Base-by-base conservation (phyloP, 164 flowering plant genomes). In the Magnolia changhungtana region DNA sequence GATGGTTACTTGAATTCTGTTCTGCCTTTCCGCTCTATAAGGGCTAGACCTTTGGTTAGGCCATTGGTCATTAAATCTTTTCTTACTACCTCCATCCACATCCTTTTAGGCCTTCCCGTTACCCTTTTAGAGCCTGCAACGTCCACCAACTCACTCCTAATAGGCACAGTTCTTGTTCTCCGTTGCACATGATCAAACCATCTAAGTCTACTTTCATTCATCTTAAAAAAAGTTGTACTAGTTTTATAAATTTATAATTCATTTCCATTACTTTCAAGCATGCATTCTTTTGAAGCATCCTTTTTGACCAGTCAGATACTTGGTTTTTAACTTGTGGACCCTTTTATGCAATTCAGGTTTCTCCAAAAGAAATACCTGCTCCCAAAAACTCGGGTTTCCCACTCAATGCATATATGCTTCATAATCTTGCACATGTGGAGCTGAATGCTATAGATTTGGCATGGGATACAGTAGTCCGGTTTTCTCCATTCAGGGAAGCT, bases 401-500 rank as follows among this genome's bases (percentile, higher is more conserved):
- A 72, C 90, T 96, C 11, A 93, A 93, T 86, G 99, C 95, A 23
- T 90, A 90, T 76, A 83, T 93, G 97, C 95, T 93, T 31, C 99
- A 96, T 79, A 96, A 92, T 86, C 96, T 96, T 72, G 99, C 99
- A 50, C 99, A 96, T 84, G 97, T 96, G 78, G 99, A 94, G 91
- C 87, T 96, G 55, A 96, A 96, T 81, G 99, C 99, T 14, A 90
- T 96, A 78, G 98, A 96, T 84, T 83, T 96, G 88, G 98, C 99
- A 6, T 96, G 99, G 99, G 99, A 96, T 76, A 93, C 99, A n/a
- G 97, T 96, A 68, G 99, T 92, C 65, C 88, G 99, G 11, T 96
- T 96, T 81, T 92, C 98, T 21, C 90, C 92, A 7, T 88, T 83
- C 69, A 24, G 69, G 68, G 90, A 88, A 50, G 78, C 82, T 78